Base-by-base conservation (phyloP, 768 basidiomycete species). In the Rhodocollybia butyracea region DNA sequence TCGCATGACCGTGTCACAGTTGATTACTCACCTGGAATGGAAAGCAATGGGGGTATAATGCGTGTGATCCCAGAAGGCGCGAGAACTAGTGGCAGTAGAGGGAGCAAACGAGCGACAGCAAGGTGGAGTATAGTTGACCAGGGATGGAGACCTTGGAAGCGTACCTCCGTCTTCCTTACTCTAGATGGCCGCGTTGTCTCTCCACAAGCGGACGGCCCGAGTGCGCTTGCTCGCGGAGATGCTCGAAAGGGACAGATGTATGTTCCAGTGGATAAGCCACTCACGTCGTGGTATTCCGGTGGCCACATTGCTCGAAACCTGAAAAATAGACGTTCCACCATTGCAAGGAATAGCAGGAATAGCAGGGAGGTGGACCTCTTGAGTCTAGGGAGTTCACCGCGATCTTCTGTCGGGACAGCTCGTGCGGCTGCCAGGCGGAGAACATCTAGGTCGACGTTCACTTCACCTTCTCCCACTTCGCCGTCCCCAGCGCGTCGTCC, bases 241-340 rank as follows among this genome's bases (percentile, higher is more conserved):
- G 48, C 48, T 5, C 48, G 48, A 24, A 50, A 50, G 34, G 48
- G 48, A 38, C 34, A 50, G 24, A 50, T 50, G 48, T 50, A 50
- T 50, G 34, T 50, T 3, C 48, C 48, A 10, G 48, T 50, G 6
- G 26, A 50, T 34, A 50, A 50, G 38, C 48, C 48, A 22, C 34
- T 22, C 11, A 50, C 48, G 34, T 50, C 48, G 3, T 50, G 48
- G 48, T 50, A 50, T 26, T 50, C 48, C 2, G 48, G 48, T 12
- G 48, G 48, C 12, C 22, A 50, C 13, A 8, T 50, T 12, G 27
- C 8, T 34, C 34, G 38, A 26, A 17, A 10, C 12, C 4, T 34
- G 22, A 31, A 34, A 10, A 22, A 38, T 34, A 38, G 21, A 19
- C 48, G 22, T 27, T 50, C 31, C 7, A 31, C 21, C 13, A 32